These are phyloP conservation scores for Neonectria neomacrospora DNA, from an alignment of 2,329 filamentous ascomycete species.

Conservation along the genomic window DNA sequence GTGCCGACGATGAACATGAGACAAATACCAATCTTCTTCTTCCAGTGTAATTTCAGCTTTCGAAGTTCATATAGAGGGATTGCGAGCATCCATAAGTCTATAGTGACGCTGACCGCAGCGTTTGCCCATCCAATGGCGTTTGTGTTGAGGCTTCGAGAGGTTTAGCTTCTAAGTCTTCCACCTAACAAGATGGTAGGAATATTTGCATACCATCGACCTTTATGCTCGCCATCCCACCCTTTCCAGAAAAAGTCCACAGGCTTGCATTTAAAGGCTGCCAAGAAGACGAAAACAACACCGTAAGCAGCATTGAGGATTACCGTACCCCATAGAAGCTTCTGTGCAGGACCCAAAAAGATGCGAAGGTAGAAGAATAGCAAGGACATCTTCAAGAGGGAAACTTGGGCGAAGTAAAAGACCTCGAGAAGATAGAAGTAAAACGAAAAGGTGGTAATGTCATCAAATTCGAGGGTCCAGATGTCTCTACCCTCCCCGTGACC, in stretches of 20 bases:
- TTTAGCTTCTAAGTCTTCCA: not conserved
- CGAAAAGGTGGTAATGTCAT: slow-evolving; percentile 23
- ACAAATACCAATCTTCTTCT: slow-evolving; percentile 56
- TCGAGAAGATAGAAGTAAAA: slow-evolving; percentile 24
- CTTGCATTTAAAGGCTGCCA: slow-evolving; percentile 51
- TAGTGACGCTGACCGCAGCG: slow-evolving; percentile 53
- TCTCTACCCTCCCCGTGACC: slow-evolving; percentile 27
- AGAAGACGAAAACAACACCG: slow-evolving; percentile 47
- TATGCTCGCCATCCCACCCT: slow-evolving; percentile 53
- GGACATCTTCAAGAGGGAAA: slow-evolving; percentile 27
- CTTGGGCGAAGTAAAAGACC: slow-evolving; percentile 27
- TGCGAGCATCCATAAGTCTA: slow-evolving; percentile 57
- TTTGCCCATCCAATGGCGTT: slow-evolving; percentile 55
- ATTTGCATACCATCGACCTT: slow-evolving; percentile 49
- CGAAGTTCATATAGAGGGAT: slow-evolving; percentile 54
- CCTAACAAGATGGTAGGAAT: not conserved
- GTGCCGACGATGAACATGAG: slow-evolving; percentile 58
- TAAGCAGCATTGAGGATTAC: slow-evolving; percentile 29
- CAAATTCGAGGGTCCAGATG: slow-evolving; percentile 31
- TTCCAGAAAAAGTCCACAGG: slow-evolving; percentile 55
- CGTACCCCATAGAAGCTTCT: slow-evolving; percentile 24
- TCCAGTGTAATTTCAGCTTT: slow-evolving; percentile 49
- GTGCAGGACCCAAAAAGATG: slow-evolving; percentile 22
- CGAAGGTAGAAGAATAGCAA: slow-evolving; percentile 30
- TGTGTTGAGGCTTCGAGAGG: slow-evolving; percentile 46